These are phyloP conservation scores for Asterochloris erici DNA, from an alignment of 139 green algal genomes.

Conservation along the genomic window DNA sequence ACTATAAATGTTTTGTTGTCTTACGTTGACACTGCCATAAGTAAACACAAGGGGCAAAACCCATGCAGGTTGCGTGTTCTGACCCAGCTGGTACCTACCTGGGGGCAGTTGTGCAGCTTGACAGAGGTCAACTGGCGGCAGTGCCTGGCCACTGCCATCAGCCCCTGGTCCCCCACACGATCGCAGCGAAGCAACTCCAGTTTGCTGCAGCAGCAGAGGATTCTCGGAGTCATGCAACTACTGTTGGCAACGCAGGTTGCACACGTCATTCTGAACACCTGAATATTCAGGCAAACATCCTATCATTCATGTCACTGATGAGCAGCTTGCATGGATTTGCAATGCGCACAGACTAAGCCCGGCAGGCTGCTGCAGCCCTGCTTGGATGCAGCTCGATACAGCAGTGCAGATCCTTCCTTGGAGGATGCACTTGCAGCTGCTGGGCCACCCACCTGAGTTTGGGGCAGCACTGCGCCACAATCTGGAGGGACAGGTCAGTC, in stretches of 20 bases:
- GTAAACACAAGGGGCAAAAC: neutral
- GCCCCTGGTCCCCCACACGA: constrained; percentile 13
- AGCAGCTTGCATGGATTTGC: neutral
- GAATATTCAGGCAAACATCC: neutral
- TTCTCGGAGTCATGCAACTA: neutral
- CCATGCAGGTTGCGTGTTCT: neutral
- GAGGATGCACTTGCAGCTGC: neutral
- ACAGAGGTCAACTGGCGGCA: constrained; percentile 20
- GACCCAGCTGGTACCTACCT: constrained; percentile 4
- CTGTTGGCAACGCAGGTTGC: no score
- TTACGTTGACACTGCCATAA: neutral
- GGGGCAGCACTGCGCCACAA: constrained; percentile 8
- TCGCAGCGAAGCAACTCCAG: constrained; percentile 29
- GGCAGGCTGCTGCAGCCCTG: neutral
- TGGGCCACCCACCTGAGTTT: neutral
- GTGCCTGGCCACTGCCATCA: constrained; percentile 9
- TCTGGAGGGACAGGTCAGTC: constrained; percentile 10
- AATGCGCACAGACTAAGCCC: neutral
- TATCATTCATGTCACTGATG: neutral
- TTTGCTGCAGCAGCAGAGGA: constrained; percentile 12
- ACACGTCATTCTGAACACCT: neutral
- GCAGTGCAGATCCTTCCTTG: neutral
- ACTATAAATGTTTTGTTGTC: neutral
- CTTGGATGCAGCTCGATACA: neutral
- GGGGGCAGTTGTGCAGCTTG: constrained; percentile 28